Percentiles rank a stretch among this genome's conserved stretches.
Evolutionary conservation across 768 basidiomycete genomes (phyloP).

Genomic region (Kwoniella dendrophila): DNA sequence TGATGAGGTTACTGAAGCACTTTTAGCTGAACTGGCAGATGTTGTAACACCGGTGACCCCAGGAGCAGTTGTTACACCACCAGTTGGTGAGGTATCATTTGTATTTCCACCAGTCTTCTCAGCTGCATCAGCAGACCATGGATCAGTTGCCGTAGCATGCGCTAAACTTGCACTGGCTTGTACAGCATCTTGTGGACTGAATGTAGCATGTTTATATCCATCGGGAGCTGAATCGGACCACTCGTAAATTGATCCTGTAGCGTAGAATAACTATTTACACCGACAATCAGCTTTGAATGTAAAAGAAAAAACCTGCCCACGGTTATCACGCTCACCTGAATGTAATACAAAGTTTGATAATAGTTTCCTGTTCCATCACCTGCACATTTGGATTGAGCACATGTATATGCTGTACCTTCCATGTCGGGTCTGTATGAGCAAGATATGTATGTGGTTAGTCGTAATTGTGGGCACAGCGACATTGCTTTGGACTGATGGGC

Average conservation of each 20-base stretch:
- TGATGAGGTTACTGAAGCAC: not conserved
- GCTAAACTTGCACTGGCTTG: slow-evolving; percentile 1
- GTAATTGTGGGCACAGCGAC: too few relatives aligned
- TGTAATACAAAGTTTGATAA: slow-evolving; percentile 26
- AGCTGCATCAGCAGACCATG: slow-evolving; percentile 6
- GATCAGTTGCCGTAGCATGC: slow-evolving; percentile 4
- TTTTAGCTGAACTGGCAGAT: slow-evolving; percentile 1
- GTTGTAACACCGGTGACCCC: not conserved
- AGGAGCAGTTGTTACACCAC: not conserved
- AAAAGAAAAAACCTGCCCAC: not conserved
- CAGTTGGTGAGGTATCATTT: not conserved
- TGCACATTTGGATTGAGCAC: slow-evolving; percentile 14
- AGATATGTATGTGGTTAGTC: too few relatives aligned
- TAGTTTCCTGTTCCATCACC: slow-evolving; percentile 19
- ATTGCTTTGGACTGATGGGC: slow-evolving; percentile 5
- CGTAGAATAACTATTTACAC: slow-evolving; percentile 25
- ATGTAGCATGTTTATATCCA: slow-evolving; percentile 18
- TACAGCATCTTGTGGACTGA: not conserved
- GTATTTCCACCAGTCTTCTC: not conserved
- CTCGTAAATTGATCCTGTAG: slow-evolving; percentile 32
- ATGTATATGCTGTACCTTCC: slow-evolving; percentile 11
- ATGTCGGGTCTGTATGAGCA: slow-evolving; percentile 9
- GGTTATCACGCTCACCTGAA: slow-evolving; percentile 21
- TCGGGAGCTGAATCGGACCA: slow-evolving; percentile 22
- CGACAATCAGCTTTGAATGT: not conserved